Conservation (phyloP, 192 early-diverging fungal genomes). For the Ambispora gerdemannii region DNA sequence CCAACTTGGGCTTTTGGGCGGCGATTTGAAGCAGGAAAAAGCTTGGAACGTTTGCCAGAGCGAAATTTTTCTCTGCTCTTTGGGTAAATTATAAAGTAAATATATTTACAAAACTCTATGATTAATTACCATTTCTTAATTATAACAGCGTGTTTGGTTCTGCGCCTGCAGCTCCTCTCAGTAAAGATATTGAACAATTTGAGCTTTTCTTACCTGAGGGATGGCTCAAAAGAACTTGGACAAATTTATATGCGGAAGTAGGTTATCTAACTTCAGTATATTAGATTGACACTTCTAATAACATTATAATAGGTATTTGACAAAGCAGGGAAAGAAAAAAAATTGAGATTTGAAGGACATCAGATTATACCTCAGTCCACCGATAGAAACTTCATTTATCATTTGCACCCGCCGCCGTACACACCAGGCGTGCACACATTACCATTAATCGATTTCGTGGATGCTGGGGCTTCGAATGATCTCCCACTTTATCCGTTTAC, state of each 20-base stretch:
- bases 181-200: background rate
- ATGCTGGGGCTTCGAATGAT: slow-evolving; percentile 82
- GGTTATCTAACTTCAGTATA: background rate
- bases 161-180: background rate
- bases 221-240: background rate
- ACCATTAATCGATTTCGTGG: slow-evolving; percentile 48
- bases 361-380: background rate
- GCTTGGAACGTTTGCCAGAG: slow-evolving; percentile 61
- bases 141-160: background rate
- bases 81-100: slow-evolving; percentile 36
- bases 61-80: slow-evolving; percentile 62
- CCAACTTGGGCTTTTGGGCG: slow-evolving; percentile 78
- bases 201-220: slow-evolving; percentile 3
- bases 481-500: slow-evolving; percentile 72
- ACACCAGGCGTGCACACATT: background rate
- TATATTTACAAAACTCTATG: background rate
- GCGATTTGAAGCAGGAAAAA: slow-evolving; percentile 61
- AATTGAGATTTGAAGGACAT: slow-evolving; percentile 25
- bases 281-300: background rate
- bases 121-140: background rate
- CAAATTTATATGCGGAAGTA: slow-evolving; percentile 8
- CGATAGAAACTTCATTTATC: slow-evolving; percentile 8
- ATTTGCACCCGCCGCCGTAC: slow-evolving; percentile 19
- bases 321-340: background rate
- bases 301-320: slow-evolving; percentile 11